Evolutionary conservation across 129 eudicot species (phyloP), one percentile per base, ranked within the genome.

Genomic region (Oenanthe sinensis): DNA sequence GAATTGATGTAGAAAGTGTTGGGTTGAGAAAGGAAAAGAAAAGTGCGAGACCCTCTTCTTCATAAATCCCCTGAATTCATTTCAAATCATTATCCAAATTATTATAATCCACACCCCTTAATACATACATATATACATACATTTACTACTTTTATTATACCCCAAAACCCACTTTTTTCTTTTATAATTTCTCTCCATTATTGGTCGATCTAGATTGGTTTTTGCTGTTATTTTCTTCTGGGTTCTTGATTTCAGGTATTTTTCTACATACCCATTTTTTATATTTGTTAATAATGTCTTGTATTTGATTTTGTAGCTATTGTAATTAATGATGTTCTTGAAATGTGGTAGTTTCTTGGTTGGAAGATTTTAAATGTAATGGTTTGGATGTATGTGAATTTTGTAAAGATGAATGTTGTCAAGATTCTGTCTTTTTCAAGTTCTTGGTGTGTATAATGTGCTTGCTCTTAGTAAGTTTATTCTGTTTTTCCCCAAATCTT

Each of bases 151-250:
- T 70, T 37, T 39, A 36, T 70, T 39, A 0, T 1, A 37, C 47
- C 46, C 26, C 48, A 73, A 74, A 74, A 24, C 43, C 54, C 54
- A 6, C 43, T 9, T 60, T 54, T 70, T 19, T 63, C 10, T 44
- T 7, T 44, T 0, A 4, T n/a, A 24, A 74, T 74, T 44, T 44
- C n/a, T 39, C 33, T 6, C 46, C 73, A 80, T 80, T 74, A 33
- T 80, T 74, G 79, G 14, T 55, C 79, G 72, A 80, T 80, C 83
- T 74, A 60, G 83, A 74, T 80, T 74, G 75, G 48, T 75, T 74
- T 77, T 58, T 80, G 79, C 48, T 40, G 48, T 42, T 9, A 65
- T 10, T 63, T 30, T 60, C 47, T 78, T 10, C 81, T 17, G 63
- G 62, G 43, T n/a, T 65, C 65, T 81, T 48, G 10, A 63, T 67